Evolutionary conservation across 257 asterid species (phyloP), one percentile per base, ranked within the genome.

Genomic region (Cynanchum wilfordii): DNA sequence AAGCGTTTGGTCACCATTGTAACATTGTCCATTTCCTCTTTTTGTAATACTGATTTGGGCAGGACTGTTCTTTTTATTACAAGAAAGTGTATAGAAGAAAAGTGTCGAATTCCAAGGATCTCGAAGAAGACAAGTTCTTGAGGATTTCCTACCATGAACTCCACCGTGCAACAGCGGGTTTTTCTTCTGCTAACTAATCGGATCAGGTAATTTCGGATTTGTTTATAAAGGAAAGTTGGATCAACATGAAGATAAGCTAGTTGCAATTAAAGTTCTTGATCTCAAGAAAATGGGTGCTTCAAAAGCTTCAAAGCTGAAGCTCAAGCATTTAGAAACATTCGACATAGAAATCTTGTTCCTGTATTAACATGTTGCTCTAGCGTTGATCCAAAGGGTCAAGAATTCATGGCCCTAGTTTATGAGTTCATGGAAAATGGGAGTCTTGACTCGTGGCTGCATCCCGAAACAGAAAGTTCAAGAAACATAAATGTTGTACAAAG

Each of bases 341-440:
- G 63, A 1, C 63, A 57, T 2, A 57, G 63, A 57, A 57, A 57
- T 57, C 63, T 57, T 0, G 63, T 57, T 57, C 10, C 62, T 55
- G 2, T 55, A 12, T 55, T 55, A 55, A 55, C 13, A 3, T 56
- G 11, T 22, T 56, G 62, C 62, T 57, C 33, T 9, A 27, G 38
- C 0, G 12, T 11, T 58, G 64, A 58, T 25, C 11, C 0, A 3
- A 59, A 27, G 4, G 20, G 66, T 10, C 5, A 59, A 2, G 66
- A 59, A 25, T 59, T 25, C 10, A 13, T 3, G 8, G 66, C 40
- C 44, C 22, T 75, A 29, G 68, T 70, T 44, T 76, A 71, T 29
- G 77, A 71, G 47, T 77, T 56, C 60, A 71, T 77, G 81, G 70
- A 47, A 38, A 77, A 77, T n/a, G 74, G 70, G 13, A 77, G 47